Evolutionary conservation across 2,329 filamentous ascomycete species (phyloP).

Genomic region (Cladosporium sphaerospermum): DNA sequence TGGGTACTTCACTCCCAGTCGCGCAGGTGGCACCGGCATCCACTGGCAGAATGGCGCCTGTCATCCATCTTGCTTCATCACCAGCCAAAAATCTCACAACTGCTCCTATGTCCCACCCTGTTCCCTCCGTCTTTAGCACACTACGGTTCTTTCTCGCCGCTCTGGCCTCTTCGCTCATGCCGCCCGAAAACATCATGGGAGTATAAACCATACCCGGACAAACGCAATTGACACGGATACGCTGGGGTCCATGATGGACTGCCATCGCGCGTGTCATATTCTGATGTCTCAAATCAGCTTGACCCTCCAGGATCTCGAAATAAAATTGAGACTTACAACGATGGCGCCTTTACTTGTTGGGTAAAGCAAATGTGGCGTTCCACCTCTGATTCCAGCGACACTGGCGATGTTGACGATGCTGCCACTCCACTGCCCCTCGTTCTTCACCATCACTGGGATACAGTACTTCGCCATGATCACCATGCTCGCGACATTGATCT

Average conservation of each 20-base stretch:
- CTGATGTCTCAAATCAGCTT: constrained; percentile 10
- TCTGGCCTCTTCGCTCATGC: constrained; percentile 46
- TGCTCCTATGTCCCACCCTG: constrained; percentile 48
- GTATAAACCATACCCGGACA: constrained; percentile 39
- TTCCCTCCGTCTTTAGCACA: constrained; percentile 49
- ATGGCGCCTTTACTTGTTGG: constrained; percentile 50
- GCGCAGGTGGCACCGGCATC: constrained; percentile 44
- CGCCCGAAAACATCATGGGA: constrained; percentile 39
- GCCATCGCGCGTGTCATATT: constrained; percentile 54
- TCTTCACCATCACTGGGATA: constrained; percentile 54
- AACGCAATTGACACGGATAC: constrained; percentile 51
- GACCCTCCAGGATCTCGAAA: neutral
- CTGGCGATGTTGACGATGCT: constrained; percentile 58
- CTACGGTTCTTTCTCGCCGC: constrained; percentile 45
- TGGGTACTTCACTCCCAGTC: constrained; percentile 36
- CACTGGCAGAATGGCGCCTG: constrained; percentile 41
- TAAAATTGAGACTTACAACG: constrained; percentile 29
- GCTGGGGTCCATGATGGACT: constrained; percentile 45
- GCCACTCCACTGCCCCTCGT: constrained; percentile 44
- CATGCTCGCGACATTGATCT: constrained; percentile 61
- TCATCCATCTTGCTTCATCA: constrained; percentile 49
- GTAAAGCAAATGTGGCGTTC: constrained; percentile 49
- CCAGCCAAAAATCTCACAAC: constrained; percentile 48
- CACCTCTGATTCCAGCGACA: constrained; percentile 52
- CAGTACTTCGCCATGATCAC: constrained; percentile 57